Conservation (phyloP, 2,329 filamentous ascomycete species). For the Trematosphaeria pertusa region DNA sequence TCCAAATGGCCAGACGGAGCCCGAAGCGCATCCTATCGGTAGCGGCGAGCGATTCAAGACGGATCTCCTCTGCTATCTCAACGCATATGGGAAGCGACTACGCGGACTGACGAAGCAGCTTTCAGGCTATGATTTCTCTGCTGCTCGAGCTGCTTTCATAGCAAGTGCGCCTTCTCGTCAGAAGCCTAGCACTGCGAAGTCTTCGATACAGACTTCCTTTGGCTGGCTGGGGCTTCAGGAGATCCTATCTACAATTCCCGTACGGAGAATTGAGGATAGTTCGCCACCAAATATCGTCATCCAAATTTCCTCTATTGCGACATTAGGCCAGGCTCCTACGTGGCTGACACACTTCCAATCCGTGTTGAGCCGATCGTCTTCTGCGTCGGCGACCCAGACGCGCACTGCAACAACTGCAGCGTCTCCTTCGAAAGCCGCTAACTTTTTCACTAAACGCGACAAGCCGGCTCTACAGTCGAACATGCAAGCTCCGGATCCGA, state of each 20-base stretch:
- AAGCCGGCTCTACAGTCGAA: constrained; percentile 5
- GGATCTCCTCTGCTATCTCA: constrained; percentile 76
- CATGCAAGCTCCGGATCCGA: constrained; percentile 52
- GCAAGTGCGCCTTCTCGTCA: constrained; percentile 79
- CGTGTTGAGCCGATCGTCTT: constrained; percentile 33
- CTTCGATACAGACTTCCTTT: constrained; percentile 65
- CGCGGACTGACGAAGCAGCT: constrained; percentile 65
- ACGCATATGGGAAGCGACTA: constrained; percentile 69
- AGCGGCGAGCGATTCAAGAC: constrained; percentile 75
- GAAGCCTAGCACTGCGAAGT: constrained; percentile 52
- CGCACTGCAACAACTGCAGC: background rate
- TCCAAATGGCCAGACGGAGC: background rate
- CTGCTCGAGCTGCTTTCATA: constrained; percentile 74
- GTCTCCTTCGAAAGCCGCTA: constrained; percentile 8
- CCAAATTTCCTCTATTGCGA: constrained; percentile 83
- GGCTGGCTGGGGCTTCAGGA: constrained; percentile 76
- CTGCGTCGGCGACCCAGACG: no score
- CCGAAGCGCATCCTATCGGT: constrained; percentile 52
- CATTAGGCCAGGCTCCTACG: constrained; percentile 71
- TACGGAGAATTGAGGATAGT: constrained; percentile 34
- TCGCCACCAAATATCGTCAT: constrained; percentile 54
- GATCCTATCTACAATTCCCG: constrained; percentile 60
- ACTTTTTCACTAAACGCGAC: constrained; percentile 23
- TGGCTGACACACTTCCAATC: constrained; percentile 70
- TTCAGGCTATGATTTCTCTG: constrained; percentile 70